Conservation (phyloP, 768 basidiomycete genomes). For the Leccinum disarticulatum region DNA sequence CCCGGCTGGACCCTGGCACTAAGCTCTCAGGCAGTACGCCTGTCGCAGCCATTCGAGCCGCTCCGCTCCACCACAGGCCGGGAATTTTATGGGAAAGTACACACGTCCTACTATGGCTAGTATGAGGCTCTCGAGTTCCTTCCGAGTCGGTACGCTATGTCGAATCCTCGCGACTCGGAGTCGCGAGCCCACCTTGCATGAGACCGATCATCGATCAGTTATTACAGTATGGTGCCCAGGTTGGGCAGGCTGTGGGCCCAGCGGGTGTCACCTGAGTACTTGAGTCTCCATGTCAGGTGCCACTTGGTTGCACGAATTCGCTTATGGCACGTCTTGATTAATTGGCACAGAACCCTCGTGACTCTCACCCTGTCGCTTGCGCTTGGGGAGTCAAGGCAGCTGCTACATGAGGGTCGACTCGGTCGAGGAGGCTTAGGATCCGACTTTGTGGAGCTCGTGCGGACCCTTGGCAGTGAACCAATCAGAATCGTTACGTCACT, state of each 20-base stretch:
- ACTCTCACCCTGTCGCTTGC: neutral
- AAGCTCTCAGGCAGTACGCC: no score
- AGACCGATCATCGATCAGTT: neutral
- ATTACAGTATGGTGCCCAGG: neutral
- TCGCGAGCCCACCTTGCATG: neutral
- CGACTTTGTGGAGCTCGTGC: neutral
- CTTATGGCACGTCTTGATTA: neutral
- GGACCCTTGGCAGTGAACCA: neutral
- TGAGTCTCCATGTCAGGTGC: neutral
- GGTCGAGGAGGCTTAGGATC: no score
- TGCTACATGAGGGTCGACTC: no score
- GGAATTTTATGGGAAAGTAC: neutral
- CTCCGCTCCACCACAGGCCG: neutral
- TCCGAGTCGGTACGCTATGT: neutral
- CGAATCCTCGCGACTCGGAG: neutral
- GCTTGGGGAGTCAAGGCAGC: neutral
- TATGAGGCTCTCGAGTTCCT: neutral
- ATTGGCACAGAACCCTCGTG: neutral
- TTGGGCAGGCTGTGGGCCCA: neutral
- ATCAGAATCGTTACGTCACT: neutral
- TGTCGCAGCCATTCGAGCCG: no score
- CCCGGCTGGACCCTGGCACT: no score
- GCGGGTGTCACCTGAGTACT: neutral
- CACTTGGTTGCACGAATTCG: neutral
- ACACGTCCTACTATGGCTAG: neutral